Percentiles rank a stretch among this genome's conserved stretches.
Evolutionary conservation across 306 rosid genomes (phyloP).

Genomic region (Phaseolus lunatus): DNA sequence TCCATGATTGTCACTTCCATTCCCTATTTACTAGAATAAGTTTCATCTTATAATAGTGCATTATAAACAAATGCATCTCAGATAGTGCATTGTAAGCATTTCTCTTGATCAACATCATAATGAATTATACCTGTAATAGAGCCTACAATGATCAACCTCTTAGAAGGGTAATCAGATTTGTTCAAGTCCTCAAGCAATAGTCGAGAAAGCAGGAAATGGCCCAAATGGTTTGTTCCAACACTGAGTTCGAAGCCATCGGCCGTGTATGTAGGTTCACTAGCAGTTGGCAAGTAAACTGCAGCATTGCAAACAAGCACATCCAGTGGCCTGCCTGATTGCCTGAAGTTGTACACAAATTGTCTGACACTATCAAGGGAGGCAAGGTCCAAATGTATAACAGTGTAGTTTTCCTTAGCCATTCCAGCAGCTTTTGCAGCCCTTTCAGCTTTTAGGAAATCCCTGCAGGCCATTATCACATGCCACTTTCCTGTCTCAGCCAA

Average conservation of each 20-base stretch:
- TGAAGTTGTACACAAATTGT: constrained; percentile 76
- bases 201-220: constrained; percentile 88
- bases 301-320: constrained; percentile 93
- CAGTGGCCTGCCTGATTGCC: constrained; percentile 71
- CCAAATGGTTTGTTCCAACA: constrained; percentile 92
- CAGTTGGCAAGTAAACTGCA: constrained; percentile 86
- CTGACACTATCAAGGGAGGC: constrained; percentile 84
- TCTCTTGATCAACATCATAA: neutral
- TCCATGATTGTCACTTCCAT: too few species aligned
- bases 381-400: constrained; percentile 84
- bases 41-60: neutral
- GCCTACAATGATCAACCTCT: constrained; percentile 81
- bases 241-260: constrained; percentile 94
- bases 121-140: constrained; percentile 74
- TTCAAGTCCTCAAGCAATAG: constrained; percentile 74
- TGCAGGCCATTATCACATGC: constrained; percentile 93
- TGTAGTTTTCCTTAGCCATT: constrained; percentile 73
- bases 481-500: constrained; percentile 90
- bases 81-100: neutral
- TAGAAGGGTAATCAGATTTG: constrained; percentile 84
- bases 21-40: neutral
- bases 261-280: constrained; percentile 78
- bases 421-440: constrained; percentile 93
- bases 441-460: constrained; percentile 92
- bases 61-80: neutral